Percentiles rank a stretch among this genome's conserved stretches.
phyloP scores from a whole-genome alignment of 1,284 basidiomycete species.

The Bondarzewia mesenterica region DNA sequence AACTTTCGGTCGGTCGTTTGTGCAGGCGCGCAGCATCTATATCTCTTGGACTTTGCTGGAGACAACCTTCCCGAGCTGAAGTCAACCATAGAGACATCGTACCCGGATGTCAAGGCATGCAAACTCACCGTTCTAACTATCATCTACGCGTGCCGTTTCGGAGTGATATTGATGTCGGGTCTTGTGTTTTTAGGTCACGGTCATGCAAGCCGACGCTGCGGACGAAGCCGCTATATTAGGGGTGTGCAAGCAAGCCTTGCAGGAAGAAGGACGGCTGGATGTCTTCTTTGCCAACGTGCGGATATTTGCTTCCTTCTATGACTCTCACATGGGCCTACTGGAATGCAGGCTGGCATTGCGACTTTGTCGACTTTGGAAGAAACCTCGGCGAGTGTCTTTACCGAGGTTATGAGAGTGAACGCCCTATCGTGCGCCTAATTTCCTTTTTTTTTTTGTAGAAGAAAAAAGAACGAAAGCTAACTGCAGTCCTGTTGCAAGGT shows the following conservation, averaged over 20 bases:
- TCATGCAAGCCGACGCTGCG: conserved; percentile 75
- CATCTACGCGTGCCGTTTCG: too few relatives aligned
- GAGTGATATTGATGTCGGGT: too few relatives aligned
- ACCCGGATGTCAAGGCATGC: conserved; percentile 72
- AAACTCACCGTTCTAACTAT: too few relatives aligned
- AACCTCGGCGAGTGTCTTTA: conserved; percentile 62
- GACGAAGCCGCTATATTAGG: conserved; percentile 65
- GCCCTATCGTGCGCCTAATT: conserved; percentile 57
- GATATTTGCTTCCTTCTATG: not conserved
- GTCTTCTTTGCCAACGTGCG: conserved; percentile 92
- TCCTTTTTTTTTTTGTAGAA: not conserved
- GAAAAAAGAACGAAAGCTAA: too few relatives aligned
- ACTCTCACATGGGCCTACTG: conserved; percentile 1
- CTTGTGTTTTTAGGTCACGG: conserved; percentile 49
- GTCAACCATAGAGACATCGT: conserved; percentile 55
- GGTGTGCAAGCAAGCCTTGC: conserved; percentile 65
- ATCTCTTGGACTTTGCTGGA: conserved; percentile 72
- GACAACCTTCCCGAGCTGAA: conserved; percentile 70
- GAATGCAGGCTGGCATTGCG: conserved; percentile 54
- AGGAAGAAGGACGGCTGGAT: conserved; percentile 81
- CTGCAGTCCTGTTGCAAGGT: too few relatives aligned
- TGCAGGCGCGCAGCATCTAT: conserved; percentile 76
- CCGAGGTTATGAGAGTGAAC: conserved; percentile 77
- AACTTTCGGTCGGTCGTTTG: not conserved
- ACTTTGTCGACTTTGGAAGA: conserved; percentile 39